Evolutionary conservation across 495 filamentous ascomycete species (phyloP).

Genomic region (Trichoderma asperelloides): DNA sequence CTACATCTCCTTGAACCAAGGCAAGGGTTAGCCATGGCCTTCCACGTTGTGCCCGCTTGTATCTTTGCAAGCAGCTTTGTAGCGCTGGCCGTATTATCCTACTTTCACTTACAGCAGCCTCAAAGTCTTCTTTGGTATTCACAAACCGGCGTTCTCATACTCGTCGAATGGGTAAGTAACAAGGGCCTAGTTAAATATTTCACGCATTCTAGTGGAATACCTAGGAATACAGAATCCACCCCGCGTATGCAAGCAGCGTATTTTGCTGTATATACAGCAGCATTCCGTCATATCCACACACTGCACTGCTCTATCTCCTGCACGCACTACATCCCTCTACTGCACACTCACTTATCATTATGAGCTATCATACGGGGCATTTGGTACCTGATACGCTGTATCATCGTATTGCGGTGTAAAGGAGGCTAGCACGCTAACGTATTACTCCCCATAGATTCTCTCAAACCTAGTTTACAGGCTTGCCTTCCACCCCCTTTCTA

Average conservation of each 20-base stretch:
- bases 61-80: neutral
- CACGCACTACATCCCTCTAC: no score
- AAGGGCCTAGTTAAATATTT: neutral
- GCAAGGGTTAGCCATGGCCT: neutral
- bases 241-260: no score
- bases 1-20: no score
- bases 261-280: no score
- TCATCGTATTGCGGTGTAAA: neutral
- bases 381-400: neutral
- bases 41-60: neutral
- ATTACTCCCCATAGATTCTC: neutral
- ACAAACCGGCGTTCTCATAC: neutral
- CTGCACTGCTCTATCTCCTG: no score
- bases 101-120: neutral
- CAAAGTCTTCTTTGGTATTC: neutral
- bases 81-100: neutral
- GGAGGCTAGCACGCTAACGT: neutral
- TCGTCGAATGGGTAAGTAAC: neutral
- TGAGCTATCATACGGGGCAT: neutral
- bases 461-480: neutral
- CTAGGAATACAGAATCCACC: no score
- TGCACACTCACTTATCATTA: no score
- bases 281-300: no score
- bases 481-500: neutral
- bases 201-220: neutral